Conservation (phyloP, 352 stramenopile species). For the Plasmopara viticola region DNA sequence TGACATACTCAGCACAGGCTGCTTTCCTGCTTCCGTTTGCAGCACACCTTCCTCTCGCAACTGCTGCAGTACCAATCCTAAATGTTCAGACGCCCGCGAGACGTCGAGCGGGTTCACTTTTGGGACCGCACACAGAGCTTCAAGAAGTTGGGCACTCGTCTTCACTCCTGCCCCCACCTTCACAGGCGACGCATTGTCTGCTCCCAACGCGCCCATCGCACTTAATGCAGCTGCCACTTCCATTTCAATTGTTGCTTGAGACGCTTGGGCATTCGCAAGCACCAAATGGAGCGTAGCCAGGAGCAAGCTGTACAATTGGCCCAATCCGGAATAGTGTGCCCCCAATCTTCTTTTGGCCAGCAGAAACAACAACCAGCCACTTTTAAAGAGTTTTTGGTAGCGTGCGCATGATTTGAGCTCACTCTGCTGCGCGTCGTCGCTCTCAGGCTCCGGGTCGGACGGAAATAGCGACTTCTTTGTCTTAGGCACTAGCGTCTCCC, state of each 20-base stretch:
- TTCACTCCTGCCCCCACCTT: conserved; percentile 6
- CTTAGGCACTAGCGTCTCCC: conserved; percentile 33
- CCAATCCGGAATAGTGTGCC: conserved; percentile 47
- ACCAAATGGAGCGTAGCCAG: conserved; percentile 70
- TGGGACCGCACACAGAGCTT: conserved; percentile 41
- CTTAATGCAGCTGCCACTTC: conserved; percentile 75
- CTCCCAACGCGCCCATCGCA: conserved; percentile 40
- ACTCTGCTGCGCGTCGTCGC: conserved; percentile 12
- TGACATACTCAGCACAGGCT: conserved; percentile 16
- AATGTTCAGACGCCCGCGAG: conserved; percentile 28
- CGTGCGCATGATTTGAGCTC: conserved; percentile 9
- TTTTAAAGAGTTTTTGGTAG: conserved; percentile 44
- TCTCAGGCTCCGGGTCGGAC: conserved; percentile 22
- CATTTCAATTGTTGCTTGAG: conserved; percentile 54
- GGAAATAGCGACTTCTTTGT: conserved; percentile 1
- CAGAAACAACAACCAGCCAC: conserved; percentile 74
- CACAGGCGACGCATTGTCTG: conserved; percentile 15
- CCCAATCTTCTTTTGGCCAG: conserved; percentile 43
- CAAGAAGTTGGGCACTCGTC: conserved; percentile 29
- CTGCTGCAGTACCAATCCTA: conserved; percentile 37
- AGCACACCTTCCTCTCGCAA: conserved; percentile 26
- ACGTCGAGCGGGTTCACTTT: conserved; percentile 45
- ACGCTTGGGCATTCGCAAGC: conserved; percentile 25
- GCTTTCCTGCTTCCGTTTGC: conserved; percentile 3
- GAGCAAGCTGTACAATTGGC: conserved; percentile 70